Conservation (phyloP, 1,284 basidiomycete genomes). For the Ganoderma sinense region DNA sequence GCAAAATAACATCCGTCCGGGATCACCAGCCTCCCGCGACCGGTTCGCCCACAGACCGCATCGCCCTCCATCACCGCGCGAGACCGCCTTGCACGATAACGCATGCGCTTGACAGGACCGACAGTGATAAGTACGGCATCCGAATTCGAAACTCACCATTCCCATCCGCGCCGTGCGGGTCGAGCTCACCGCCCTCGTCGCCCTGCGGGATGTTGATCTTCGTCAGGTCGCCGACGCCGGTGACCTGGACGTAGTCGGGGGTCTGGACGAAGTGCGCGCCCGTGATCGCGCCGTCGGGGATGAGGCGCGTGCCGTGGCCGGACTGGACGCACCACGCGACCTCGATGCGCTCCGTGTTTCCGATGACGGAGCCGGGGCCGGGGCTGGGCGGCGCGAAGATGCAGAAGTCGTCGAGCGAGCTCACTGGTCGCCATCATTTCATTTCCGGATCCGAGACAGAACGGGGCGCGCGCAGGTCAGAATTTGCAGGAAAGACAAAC, state of each 20-base stretch:
- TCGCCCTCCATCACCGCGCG: background rate
- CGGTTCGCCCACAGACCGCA: background rate
- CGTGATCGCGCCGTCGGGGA: conserved; percentile 77
- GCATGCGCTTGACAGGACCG: background rate
- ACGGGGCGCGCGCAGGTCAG: conserved; percentile 21
- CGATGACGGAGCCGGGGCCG: conserved; percentile 59
- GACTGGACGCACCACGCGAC: conserved; percentile 77
- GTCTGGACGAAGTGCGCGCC: conserved; percentile 78
- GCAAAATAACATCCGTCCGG: background rate
- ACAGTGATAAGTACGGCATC: too few species aligned
- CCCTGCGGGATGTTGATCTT: conserved; percentile 67
- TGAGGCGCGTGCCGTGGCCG: conserved; percentile 74
- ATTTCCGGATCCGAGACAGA: too few species aligned
- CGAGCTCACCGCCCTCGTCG: conserved; percentile 69
- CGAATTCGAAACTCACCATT: conserved; percentile 47
- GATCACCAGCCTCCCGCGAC: background rate
- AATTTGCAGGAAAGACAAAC: background rate
- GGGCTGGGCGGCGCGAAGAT: conserved; percentile 63
- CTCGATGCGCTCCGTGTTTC: conserved; percentile 68
- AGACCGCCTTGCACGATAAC: background rate
- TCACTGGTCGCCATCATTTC: conserved; percentile 52
- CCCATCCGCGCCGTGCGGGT: conserved; percentile 66
- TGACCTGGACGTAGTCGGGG: conserved; percentile 75
- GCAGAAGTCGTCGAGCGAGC: conserved; percentile 69
- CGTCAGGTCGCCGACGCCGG: conserved; percentile 73